Base-by-base conservation (phyloP, 352 stramenopile species). In the Phytophthora hybrid region DNA sequence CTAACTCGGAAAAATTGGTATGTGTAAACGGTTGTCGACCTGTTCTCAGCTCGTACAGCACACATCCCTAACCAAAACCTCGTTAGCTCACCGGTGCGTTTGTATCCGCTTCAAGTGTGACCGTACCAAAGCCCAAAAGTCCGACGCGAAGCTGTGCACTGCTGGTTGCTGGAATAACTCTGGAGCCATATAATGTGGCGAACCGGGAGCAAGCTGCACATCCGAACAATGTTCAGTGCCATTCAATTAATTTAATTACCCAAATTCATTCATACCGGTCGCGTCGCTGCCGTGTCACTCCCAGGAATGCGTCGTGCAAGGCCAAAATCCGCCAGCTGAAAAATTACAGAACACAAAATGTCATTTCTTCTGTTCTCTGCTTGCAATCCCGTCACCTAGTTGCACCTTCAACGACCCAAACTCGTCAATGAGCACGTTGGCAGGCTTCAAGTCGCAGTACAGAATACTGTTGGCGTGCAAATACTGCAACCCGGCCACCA, bases 341-440 rank as follows among this genome's bases (percentile, higher is more conserved):
- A 11, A 44, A 44, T 16, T 16, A 16, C n/a, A 56, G 26, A 26
- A 21, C 3, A 37, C n/a, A 34, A 34, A 10, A 19, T 5, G n/a
- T 52, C n/a, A 52, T 3, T 23, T 9, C n/a, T 52, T 4, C 8
- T 52, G n/a, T 9, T 14, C 18, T 8, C 44, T 26, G 18, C 14
- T 18, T 49, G 16, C 41, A 19, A 0, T 19, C 19, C 16, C 7
- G 11, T 2, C 46, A 52, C 18, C 18, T 19, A 21, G 5, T 8
- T 60, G 4, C 13, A 90, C 87, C 77, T 98, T 98, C 3, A 98
- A 77, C 21, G 96, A 96, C 9, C 95, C 95, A 59, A 94, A 97
- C 63, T 98, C 94, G 65, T 98, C 94, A 47, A 98, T 93, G 18
- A 98, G 82, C 11, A 98, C 79, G 63, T 97, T 98, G 41, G 88